Evolutionary conservation across 768 basidiomycete species (phyloP).

Genomic region (Mycena olivaceomarginata): DNA sequence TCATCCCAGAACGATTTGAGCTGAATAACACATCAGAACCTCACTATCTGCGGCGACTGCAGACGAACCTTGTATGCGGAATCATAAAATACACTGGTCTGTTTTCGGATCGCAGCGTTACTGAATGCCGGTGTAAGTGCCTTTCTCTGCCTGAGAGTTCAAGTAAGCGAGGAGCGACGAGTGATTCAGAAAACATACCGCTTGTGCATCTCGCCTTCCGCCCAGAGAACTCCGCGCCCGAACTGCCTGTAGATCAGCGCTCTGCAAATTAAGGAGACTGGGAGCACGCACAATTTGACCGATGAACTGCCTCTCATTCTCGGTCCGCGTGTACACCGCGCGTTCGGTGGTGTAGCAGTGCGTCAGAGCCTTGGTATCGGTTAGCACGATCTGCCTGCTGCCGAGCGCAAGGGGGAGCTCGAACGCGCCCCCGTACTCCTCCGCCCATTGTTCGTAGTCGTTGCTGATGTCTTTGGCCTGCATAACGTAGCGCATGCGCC

Average conservation of each 20-base stretch:
- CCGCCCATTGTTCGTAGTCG: slow-evolving; percentile 43
- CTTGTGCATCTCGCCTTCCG: slow-evolving; percentile 49
- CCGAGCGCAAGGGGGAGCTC: slow-evolving; percentile 36
- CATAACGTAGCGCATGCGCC: slow-evolving; percentile 19
- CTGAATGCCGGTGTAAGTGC: slow-evolving; percentile 63
- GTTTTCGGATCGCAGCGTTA: slow-evolving; percentile 59
- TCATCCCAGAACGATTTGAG: slow-evolving; percentile 43
- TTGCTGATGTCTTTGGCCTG: slow-evolving; percentile 16
- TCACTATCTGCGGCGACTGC: neutral
- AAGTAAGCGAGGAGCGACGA: neutral
- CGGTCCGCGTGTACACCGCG: slow-evolving; percentile 42
- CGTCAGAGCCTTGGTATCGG: slow-evolving; percentile 49
- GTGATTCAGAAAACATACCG: slow-evolving; percentile 24
- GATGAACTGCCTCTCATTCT: slow-evolving; percentile 16
- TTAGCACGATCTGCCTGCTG: slow-evolving; percentile 37
- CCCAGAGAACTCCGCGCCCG: slow-evolving; percentile 42
- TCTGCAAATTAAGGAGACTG: neutral
- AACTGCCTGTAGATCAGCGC: slow-evolving; percentile 2
- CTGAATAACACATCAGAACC: slow-evolving; percentile 3
- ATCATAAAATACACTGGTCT: slow-evolving; percentile 62
- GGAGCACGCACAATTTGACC: slow-evolving; percentile 21
- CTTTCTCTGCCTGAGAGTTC: slow-evolving; percentile 55
- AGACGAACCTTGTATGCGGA: slow-evolving; percentile 62
- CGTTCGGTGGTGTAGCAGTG: slow-evolving; percentile 47
- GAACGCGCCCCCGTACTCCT: slow-evolving; percentile 40